Evolutionary conservation across 257 asterid genomes (phyloP).

Genomic region (Gardenia jasminoides): DNA sequence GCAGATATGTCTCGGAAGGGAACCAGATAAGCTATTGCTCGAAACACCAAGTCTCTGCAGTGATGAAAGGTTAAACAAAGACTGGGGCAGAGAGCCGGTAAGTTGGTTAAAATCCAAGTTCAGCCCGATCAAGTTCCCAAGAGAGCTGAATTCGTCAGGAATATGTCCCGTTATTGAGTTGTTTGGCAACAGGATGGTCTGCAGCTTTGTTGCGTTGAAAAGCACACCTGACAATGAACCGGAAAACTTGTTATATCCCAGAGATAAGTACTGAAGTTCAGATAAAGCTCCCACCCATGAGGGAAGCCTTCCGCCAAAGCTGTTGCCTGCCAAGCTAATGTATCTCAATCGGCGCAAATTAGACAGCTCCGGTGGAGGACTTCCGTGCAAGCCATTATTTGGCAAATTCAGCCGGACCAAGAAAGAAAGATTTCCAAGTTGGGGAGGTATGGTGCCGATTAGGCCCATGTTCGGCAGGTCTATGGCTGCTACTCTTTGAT

Average conservation of each 20-base stretch:
- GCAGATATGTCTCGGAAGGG: slow-evolving; percentile 12
- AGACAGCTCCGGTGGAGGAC: slow-evolving; percentile 1
- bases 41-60: neutral
- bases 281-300: slow-evolving; percentile 14
- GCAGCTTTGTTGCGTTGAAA: slow-evolving; percentile 3
- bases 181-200: neutral
- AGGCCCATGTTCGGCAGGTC: slow-evolving; percentile 1
- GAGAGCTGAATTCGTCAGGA: slow-evolving; percentile 17
- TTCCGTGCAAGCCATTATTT: slow-evolving; percentile 24
- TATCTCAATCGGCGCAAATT: slow-evolving; percentile 6
- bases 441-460: neutral
- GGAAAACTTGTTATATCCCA: neutral
- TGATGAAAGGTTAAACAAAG: neutral
- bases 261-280: slow-evolving; percentile 4
- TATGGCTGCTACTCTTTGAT: slow-evolving; percentile 3
- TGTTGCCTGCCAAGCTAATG: slow-evolving; percentile 15
- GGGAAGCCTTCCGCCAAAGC: slow-evolving; percentile 22
- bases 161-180: slow-evolving; percentile 26
- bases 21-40: slow-evolving; percentile 8
- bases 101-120: neutral
- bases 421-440: slow-evolving; percentile 19
- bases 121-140: neutral
- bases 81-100: neutral
- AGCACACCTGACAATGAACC: slow-evolving; percentile 11
- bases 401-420: slow-evolving; percentile 21